A percentile compares a stretch with the other conserved stretches of the same genome.
phyloP scores from a whole-genome alignment of 805 yeast genomes.

The Saturnispora gosingensis region DNA sequence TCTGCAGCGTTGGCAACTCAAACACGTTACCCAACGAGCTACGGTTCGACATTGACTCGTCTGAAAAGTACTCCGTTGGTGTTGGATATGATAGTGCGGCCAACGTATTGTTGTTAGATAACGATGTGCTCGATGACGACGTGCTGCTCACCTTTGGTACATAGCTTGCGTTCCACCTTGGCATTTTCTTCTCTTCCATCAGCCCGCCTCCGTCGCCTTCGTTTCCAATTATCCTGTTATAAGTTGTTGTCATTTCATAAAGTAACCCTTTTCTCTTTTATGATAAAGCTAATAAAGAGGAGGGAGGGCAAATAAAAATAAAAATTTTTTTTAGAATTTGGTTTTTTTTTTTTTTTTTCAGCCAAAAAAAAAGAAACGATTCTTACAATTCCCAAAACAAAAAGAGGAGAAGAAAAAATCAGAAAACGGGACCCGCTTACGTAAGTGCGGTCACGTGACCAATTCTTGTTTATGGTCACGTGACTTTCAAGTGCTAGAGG shows the following conservation, averaged over 20 bases:
- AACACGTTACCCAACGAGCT: constrained; percentile 11
- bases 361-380: neutral
- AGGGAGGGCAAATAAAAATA: neutral
- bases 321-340: neutral
- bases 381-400: constrained; percentile 19
- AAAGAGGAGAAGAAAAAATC: neutral
- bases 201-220: neutral
- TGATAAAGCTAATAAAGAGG: neutral
- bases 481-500: too few relatives aligned
- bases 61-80: constrained; percentile 8
- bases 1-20: constrained; percentile 1
- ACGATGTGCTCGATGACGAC: neutral
- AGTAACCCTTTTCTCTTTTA: neutral
- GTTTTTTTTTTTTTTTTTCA: too few relatives aligned
- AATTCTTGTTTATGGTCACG: too few relatives aligned
- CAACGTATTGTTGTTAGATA: neutral
- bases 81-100: constrained; percentile 8
- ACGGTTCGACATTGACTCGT: constrained; percentile 8
- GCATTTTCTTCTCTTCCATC: neutral
- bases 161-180: neutral
- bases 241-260: neutral
- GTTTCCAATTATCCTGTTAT: neutral
- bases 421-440: neutral
- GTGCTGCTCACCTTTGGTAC: neutral
- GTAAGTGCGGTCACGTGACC: neutral